Evolutionary conservation across 768 basidiomycete species (phyloP).

Genomic region (Psilocybe cubensis): DNA sequence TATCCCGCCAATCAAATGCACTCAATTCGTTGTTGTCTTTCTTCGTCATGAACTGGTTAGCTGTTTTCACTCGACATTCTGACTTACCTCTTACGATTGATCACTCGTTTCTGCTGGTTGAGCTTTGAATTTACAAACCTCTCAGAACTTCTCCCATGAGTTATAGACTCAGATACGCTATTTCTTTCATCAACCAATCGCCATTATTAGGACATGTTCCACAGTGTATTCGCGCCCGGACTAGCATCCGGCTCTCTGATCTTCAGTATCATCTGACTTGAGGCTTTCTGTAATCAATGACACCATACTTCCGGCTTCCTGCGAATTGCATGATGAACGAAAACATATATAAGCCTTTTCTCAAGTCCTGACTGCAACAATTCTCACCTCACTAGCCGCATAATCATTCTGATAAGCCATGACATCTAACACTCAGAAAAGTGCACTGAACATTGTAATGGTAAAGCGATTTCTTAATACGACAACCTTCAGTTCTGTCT

Average conservation of each 20-base stretch:
- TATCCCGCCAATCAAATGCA: slow-evolving; percentile 5
- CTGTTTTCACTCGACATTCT: slow-evolving; percentile 21
- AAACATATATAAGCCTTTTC: neutral
- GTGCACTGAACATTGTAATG: slow-evolving; percentile 55
- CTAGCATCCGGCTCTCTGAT: neutral
- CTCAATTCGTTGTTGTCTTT: neutral
- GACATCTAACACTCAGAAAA: slow-evolving; percentile 35
- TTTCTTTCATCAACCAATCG: neutral
- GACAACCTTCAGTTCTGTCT: neutral
- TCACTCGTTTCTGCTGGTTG: too few species aligned
- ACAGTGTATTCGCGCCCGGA: neutral
- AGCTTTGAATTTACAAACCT: too few species aligned
- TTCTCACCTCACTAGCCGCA: neutral
- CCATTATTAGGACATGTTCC: neutral
- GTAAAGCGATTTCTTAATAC: slow-evolving; percentile 24
- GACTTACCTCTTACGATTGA: too few species aligned
- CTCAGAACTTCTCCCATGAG: too few species aligned
- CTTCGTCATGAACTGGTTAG: neutral
- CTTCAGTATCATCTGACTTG: neutral
- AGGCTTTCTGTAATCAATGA: neutral
- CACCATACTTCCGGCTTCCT: neutral
- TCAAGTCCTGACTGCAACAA: neutral
- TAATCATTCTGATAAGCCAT: slow-evolving; percentile 11
- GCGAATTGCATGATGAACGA: neutral
- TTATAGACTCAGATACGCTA: too few species aligned